Percentiles rank a stretch among this genome's conserved stretches.
These are phyloP conservation scores for Phaeoacremonium minimum DNA, from an alignment of 2,329 filamentous ascomycete genomes.

Conservation along the genomic window DNA sequence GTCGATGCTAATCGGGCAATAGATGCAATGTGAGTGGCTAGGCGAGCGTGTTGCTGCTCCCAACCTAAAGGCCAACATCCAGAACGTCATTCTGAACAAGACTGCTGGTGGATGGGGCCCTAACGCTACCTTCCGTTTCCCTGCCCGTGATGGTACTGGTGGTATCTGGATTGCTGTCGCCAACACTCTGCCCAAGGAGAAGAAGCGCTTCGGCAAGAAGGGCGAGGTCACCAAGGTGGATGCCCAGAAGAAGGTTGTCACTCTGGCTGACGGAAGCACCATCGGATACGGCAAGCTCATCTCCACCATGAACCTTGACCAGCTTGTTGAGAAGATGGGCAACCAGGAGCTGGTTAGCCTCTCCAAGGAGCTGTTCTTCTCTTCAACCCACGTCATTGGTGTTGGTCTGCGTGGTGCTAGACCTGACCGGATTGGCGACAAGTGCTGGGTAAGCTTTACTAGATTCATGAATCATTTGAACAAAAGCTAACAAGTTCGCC, in stretches of 20 bases:
- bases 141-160: conserved; percentile 89
- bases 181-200: conserved; percentile 86
- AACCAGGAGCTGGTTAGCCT: conserved; percentile 78
- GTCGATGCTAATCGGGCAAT: conserved; percentile 5
- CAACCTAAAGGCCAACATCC: conserved; percentile 88
- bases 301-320: conserved; percentile 94
- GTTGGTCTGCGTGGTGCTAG: conserved; percentile 89
- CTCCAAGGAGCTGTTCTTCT: conserved; percentile 93
- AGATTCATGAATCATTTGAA: too few species aligned
- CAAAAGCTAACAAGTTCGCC: conserved; percentile 14
- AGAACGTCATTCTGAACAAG: conserved; percentile 95
- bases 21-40: conserved; percentile 99
- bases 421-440: conserved; percentile 95
- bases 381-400: conserved; percentile 93
- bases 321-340: conserved; percentile 80
- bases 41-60: conserved; percentile 97
- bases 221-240: conserved; percentile 84
- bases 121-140: conserved; percentile 98
- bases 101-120: conserved; percentile 96
- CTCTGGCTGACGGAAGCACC: conserved; percentile 77
- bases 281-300: conserved; percentile 90
- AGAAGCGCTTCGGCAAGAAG: conserved; percentile 83
- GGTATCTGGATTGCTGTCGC: conserved; percentile 99
- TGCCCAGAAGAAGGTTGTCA: conserved; percentile 77
- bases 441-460: conserved; percentile 90